These are phyloP conservation scores for Abortiporus biennis DNA, from an alignment of 1,284 basidiomycete genomes.

Conservation along the genomic window DNA sequence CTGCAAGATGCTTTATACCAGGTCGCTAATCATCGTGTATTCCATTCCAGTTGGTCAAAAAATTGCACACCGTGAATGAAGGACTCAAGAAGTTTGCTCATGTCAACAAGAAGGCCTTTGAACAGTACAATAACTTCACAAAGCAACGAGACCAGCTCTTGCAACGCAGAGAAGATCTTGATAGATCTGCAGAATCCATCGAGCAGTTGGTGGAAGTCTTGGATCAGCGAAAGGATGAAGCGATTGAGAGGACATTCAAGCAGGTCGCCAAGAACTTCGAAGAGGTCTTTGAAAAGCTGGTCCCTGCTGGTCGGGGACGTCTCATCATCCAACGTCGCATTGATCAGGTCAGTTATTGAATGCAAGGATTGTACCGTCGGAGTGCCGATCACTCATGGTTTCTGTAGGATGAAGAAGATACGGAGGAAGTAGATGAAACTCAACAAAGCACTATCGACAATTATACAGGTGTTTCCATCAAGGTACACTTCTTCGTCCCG, in stretches of 20 bases:
- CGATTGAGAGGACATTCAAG: constrained; percentile 97
- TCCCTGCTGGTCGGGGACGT: constrained; percentile 87
- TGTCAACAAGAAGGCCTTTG: constrained; percentile 99
- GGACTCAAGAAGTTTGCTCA: constrained; percentile 94
- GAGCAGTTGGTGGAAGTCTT: constrained; percentile 93
- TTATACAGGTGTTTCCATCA: constrained; percentile 96
- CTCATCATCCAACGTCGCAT: constrained; percentile 89
- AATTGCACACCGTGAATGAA: constrained; percentile 87
- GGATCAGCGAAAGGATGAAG: constrained; percentile 97
- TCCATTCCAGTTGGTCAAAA: constrained; percentile 72
- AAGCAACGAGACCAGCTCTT: constrained; percentile 93
- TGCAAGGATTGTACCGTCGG: no score
- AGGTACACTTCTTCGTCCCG: constrained; percentile 38
- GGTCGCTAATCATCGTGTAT: neutral
- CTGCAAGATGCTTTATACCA: neutral
- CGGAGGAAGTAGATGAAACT: constrained; percentile 60
- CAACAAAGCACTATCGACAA: constrained; percentile 82
- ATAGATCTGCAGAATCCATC: constrained; percentile 85
- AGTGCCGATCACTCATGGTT: constrained; percentile 4
- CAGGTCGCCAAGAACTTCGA: constrained; percentile 97
- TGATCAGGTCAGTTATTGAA: constrained; percentile 76
- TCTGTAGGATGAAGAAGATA: constrained; percentile 60
- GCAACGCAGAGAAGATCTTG: constrained; percentile 84
- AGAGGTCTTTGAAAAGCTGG: constrained; percentile 96
- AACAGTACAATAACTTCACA: constrained; percentile 97